Base-by-base conservation (phyloP, 768 basidiomycete genomes). In the Symmetrospora coprosmae region DNA sequence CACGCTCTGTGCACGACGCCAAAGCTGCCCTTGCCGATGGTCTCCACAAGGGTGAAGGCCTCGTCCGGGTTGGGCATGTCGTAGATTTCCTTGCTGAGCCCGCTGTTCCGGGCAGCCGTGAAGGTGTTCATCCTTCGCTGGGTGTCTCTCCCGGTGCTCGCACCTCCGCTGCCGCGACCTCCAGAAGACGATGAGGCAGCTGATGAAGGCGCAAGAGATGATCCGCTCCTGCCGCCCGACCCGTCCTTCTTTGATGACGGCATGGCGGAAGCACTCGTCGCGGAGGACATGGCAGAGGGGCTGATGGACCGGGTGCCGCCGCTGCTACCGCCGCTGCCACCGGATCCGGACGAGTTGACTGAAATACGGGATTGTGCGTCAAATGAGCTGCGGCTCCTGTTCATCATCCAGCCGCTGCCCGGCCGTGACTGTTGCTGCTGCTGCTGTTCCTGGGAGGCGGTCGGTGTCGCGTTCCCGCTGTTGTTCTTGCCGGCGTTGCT, bases 11-110 rank as follows among this genome's bases (percentile, higher is more conserved):
- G 41, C 2, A 58, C 55, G 2, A 58, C 55, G 30, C 55, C 55
- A 38, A 58, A 58, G 16, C 38, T 41, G 3, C 55, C 55, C 25
- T 58, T 58, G 4, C 55, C 55, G 14, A 58, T 58, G 31, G 46
- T 46, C 28, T 58, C 40, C 31, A 58, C 37, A 16, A 58, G 41
- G 31, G 43, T 30, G 31, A 58, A 58, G 27, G 55, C 55, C 37
- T 58, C 41, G 16, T 58, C 55, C 23, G 55, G 55, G 33, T 58
- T 58, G 5, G 55, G 55, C 55, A 58, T 8, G 30, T 58, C 55
- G 41, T 45, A 58, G 8, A 58, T n/a, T n/a, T n/a, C n/a, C n/a
- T n/a, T n/a, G n/a, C n/a, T n/a, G n/a, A n/a, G n/a, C n/a, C n/a
- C n/a, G n/a, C n/a, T n/a, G n/a, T n/a, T n/a, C n/a, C n/a, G n/a